Evolutionary conservation across 306 rosid species (phyloP), one percentile per base, ranked within the genome.

Genomic region (Ziziphus jujuba): DNA sequence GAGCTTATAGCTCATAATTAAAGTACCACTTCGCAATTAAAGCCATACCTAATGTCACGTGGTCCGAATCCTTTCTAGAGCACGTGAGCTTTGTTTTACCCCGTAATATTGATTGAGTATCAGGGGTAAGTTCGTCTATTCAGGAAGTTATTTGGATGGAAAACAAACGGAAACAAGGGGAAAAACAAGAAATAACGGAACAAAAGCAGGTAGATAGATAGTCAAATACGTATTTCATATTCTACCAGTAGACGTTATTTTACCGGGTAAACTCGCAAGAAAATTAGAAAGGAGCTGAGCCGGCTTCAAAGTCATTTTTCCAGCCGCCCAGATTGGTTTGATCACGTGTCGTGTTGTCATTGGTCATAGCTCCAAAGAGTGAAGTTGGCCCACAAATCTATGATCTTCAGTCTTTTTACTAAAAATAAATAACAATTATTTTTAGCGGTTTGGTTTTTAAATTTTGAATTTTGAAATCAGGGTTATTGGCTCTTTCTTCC

Each of bases 231-330:
- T 36, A 64, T 10, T 13, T 38, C 43, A 61, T 50, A 54, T 74
- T 56, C 71, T 54, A 49, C 38, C 12, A 40, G 33, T 70, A 48
- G 77, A 74, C 67, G 55, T 28, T 48, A 16, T 25, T 12, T 34
- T 38, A 25, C 24, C 22, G 10, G 50, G 70, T 61, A 40, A 69
- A 67, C 19, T n/a, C 15, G 5, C 7, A 49, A 20, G 2, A 16
- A 45, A 34, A 25, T 11, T 51, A 33, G 23, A 53, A 59, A 54
- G 11, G 17, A 17, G 11, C 13, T 51, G 56, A 72, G 76, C 62
- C 75, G 74, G 73, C 82, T 24, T 19, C 60, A 40, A 0, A 0
- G 87, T 76, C 75, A 59, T 68, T 82, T 60, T 74, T n/a, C n/a
- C 85, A 61, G 84, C 82, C 76, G 74, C 67, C 75, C 47, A 17